Base-by-base conservation (phyloP, 2,329 filamentous ascomycete genomes). In the Venturia aucupariae region DNA sequence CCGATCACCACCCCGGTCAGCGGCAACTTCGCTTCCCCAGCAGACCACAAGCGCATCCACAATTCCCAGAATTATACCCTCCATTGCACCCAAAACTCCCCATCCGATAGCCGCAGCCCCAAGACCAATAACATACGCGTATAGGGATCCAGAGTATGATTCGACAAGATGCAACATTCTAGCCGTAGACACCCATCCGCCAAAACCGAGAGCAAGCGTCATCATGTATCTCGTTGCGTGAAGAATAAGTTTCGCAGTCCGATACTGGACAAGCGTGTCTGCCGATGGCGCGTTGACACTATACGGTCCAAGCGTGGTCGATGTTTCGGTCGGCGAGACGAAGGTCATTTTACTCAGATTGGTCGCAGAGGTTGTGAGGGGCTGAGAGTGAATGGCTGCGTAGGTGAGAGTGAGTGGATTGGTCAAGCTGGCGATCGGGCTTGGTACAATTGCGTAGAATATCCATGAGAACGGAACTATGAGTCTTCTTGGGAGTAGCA, bases 71-170 rank as follows among this genome's bases (percentile, higher is more conserved):
- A 96, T 78, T 22, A 96, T 89, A 17, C 91, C 90, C 73, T 96
- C 92, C 83, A 96, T 93, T 1, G 92, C 89, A 32, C 92, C 91
- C 61, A 99, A 80, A 0, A 97, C 87, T 5, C 90, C 92, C 87
- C 94, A 99, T 8, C 94, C 94, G 69, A 99, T 97, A 64, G 93
- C 92, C 66, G 90, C 91, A 19, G 94, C 94, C 69, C 97, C 88
- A 67, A 99, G 76, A 11, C 92, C 94, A 27, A 99, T 90, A 1
- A 97, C 85, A 72, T 97, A 99, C 2, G 93, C 94, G 74, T 99
- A 99, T 30, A 94, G 81, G 70, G 91, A 96, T 10, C 94, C 94
- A 57, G 85, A 85, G 61, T 75, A 61, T 17, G 46, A 48, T 78
- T 77, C 71, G 77, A 73, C 79, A 24, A 94, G 79, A 62, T 83